Conservation (phyloP, 208 protist genomes). For the Tetramitus jugosus region DNA sequence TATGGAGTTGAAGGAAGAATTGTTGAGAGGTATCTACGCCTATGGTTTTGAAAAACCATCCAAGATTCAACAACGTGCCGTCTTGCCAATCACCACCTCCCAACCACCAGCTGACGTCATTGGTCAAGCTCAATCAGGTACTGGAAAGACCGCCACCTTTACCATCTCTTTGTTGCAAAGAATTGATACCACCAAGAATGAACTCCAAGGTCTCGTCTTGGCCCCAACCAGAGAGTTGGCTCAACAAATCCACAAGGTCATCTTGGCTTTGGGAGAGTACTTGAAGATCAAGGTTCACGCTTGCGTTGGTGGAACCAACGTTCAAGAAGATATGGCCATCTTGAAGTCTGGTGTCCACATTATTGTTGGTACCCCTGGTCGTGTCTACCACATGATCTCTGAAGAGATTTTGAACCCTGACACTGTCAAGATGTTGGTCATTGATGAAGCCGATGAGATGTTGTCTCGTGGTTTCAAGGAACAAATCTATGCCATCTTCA, state of each 20-base stretch:
- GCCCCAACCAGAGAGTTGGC: conserved; percentile 91
- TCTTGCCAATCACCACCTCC: conserved; percentile 88
- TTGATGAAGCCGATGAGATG: conserved; percentile 99
- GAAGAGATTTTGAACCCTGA: conserved; percentile 53
- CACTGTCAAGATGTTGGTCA: conserved; percentile 86
- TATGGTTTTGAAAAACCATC: conserved; percentile 98
- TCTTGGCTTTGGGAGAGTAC: conserved; percentile 89
- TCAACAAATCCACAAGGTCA: conserved; percentile 86
- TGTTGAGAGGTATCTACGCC: conserved; percentile 93
- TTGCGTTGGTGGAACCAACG: conserved; percentile 82
- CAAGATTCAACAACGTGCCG: conserved; percentile 95
- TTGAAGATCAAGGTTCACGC: conserved; percentile 61
- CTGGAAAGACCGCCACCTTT: conserved; percentile 98
- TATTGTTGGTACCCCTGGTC: conserved; percentile 93
- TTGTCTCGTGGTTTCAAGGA: conserved; percentile 87
- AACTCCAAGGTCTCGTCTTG: conserved; percentile 92
- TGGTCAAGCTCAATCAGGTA: conserved; percentile 87
- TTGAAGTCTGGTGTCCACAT: conserved; percentile 79
- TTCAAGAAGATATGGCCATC: conserved; percentile 88
- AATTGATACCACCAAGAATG: conserved; percentile 53
- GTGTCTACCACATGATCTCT: conserved; percentile 92
- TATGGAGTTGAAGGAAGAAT: conserved; percentile 91
- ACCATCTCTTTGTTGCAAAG: conserved; percentile 78
- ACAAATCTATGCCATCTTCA: conserved; percentile 98
- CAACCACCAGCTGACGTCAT: conserved; percentile 78